Evolutionary conservation across 2,329 filamentous ascomycete species (phyloP).

Genomic region (Capronia epimyces): DNA sequence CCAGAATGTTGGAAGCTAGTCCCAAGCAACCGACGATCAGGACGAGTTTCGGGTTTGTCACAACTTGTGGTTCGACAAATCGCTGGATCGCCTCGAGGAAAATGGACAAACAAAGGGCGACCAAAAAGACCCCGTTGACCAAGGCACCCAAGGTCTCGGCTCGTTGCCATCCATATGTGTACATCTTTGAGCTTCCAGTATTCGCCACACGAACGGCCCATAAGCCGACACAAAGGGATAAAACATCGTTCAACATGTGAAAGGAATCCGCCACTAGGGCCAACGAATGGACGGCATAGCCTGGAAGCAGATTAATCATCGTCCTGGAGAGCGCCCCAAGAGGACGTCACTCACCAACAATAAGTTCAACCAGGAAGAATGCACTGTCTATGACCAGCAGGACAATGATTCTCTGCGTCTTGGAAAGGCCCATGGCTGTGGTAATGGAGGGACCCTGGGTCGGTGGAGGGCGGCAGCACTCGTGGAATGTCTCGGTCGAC

Average conservation of each 20-base stretch:
- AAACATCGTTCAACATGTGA: slow-evolving; percentile 99
- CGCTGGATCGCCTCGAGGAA: slow-evolving; percentile 90
- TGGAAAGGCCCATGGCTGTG: slow-evolving; percentile 58
- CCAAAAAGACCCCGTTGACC: slow-evolving; percentile 95
- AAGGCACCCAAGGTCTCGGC: slow-evolving; percentile 94
- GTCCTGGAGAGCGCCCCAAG: not conserved
- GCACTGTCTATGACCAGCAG: slow-evolving; percentile 83
- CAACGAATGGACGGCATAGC: slow-evolving; percentile 82
- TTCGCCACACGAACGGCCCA: slow-evolving; percentile 92
- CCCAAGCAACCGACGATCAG: slow-evolving; percentile 83
- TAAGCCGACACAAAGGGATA: slow-evolving; percentile 83
- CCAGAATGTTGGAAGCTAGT: slow-evolving; percentile 79
- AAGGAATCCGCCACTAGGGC: slow-evolving; percentile 95
- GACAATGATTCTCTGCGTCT: slow-evolving; percentile 84
- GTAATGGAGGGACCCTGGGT: slow-evolving; percentile 1
- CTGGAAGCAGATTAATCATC: slow-evolving; percentile 32
- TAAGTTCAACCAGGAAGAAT: slow-evolving; percentile 87
- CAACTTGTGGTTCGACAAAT: slow-evolving; percentile 83
- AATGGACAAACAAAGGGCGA: slow-evolving; percentile 92
- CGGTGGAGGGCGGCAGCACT: slow-evolving; percentile 25
- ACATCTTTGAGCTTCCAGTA: slow-evolving; percentile 79
- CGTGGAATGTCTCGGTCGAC: slow-evolving; percentile 21
- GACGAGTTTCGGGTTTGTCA: slow-evolving; percentile 78
- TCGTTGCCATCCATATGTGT: slow-evolving; percentile 96
- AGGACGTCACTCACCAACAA: slow-evolving; percentile 52